Evolutionary conservation across 352 stramenopile species (phyloP).

Genomic region (Phytophthora multivora): DNA sequence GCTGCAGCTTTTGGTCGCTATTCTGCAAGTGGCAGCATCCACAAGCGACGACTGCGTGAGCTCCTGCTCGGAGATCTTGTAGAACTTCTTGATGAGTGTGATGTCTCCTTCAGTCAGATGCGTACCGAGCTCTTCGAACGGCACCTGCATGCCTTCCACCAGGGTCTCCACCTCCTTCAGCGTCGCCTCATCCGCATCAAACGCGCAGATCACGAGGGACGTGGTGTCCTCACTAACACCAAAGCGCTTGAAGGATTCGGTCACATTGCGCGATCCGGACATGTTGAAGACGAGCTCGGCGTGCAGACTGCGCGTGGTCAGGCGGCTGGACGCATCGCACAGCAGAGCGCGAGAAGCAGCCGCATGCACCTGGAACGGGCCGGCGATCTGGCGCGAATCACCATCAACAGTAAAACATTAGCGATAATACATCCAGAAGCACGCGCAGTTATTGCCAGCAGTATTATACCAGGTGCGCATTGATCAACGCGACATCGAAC

Average conservation of each 20-base stretch:
- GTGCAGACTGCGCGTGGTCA: constrained; percentile 82
- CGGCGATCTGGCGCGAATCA: constrained; percentile 51
- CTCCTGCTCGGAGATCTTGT: constrained; percentile 86
- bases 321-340: constrained; percentile 54
- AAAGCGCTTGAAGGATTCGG: constrained; percentile 83
- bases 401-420: constrained; percentile 1
- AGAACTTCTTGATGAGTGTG: constrained; percentile 75
- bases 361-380: constrained; percentile 78
- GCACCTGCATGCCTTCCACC: constrained; percentile 56
- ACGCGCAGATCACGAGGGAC: constrained; percentile 71
- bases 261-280: constrained; percentile 82
- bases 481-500: constrained; percentile 75
- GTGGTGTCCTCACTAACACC: constrained; percentile 62
- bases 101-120: constrained; percentile 56
- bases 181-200: constrained; percentile 62
- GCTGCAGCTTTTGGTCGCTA: constrained; percentile 89
- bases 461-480: constrained; percentile 74
- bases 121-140: constrained; percentile 51
- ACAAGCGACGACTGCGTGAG: constrained; percentile 63
- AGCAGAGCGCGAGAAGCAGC: constrained; percentile 72
- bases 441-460: constrained; percentile 1
- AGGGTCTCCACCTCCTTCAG: constrained; percentile 43
- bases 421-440: neutral
- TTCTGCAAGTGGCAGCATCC: constrained; percentile 77
- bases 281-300: constrained; percentile 88